These are phyloP conservation scores for Puccinia horiana DNA, from an alignment of 1,284 basidiomycete species.

Conservation along the genomic window DNA sequence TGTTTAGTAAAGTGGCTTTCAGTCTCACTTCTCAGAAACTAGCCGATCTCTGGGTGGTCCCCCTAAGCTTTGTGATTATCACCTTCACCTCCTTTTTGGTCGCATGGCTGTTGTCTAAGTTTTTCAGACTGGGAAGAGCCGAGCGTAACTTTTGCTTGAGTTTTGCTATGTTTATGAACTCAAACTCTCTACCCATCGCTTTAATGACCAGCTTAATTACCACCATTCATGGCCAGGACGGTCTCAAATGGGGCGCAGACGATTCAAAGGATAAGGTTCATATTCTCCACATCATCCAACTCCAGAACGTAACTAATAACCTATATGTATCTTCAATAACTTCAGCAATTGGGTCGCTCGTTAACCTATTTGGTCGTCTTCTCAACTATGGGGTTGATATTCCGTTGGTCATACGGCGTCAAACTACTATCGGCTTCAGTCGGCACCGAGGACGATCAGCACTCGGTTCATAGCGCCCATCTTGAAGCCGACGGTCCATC, in stretches of 20 bases:
- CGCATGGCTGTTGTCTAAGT: constrained; percentile 55
- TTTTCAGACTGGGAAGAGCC: constrained; percentile 56
- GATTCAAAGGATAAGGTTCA: constrained; percentile 53
- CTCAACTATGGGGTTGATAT: constrained; percentile 61
- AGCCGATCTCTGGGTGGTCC: constrained; percentile 59
- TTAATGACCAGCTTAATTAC: constrained; percentile 61
- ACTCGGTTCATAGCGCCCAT: not conserved
- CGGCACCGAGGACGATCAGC: constrained; percentile 53
- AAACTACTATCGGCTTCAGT: constrained; percentile 59
- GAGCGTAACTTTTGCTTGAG: constrained; percentile 60
- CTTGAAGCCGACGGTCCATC: constrained; percentile 28
- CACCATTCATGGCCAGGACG: constrained; percentile 53
- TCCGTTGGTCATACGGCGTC: constrained; percentile 61
- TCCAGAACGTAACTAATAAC: not conserved
- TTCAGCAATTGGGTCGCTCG: constrained; percentile 51
- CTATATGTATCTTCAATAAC: not conserved
- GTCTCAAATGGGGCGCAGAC: constrained; percentile 54
- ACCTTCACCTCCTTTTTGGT: constrained; percentile 57
- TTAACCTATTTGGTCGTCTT: constrained; percentile 60
- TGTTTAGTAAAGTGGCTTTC: constrained; percentile 62
- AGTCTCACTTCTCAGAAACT: constrained; percentile 60
- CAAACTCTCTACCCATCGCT: constrained; percentile 60
- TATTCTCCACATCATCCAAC: not conserved
- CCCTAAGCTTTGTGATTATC: constrained; percentile 60
- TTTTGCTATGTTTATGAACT: constrained; percentile 50